These are phyloP conservation scores for Hibiscus tridactylites DNA, from an alignment of 345 rosid species.

Conservation along the genomic window DNA sequence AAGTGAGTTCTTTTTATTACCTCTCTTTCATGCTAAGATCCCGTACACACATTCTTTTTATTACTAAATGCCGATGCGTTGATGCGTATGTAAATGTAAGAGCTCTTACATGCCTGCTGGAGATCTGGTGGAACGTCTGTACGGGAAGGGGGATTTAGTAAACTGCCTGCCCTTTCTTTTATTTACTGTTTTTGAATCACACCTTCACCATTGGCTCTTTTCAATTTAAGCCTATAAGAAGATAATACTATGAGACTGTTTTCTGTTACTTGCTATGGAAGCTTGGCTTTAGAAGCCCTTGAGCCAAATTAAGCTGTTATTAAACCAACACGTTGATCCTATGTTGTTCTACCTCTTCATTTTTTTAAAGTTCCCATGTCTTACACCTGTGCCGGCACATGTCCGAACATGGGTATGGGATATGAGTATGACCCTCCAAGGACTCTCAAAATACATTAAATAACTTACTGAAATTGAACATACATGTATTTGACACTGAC, in stretches of 20 bases:
- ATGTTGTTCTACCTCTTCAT: background rate
- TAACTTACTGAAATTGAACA: background rate
- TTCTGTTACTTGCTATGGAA: background rate
- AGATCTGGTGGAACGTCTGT: background rate
- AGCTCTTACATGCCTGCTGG: background rate
- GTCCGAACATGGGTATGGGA: background rate
- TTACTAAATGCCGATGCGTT: no score
- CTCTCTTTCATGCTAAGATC: no score
- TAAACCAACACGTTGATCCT: background rate
- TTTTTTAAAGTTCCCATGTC: background rate
- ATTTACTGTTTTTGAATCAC: background rate
- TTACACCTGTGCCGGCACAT: background rate
- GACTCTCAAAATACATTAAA: background rate
- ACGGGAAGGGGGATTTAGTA: background rate
- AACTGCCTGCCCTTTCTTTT: background rate
- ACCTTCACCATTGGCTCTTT: background rate
- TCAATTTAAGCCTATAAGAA: background rate
- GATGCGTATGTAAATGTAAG: no score
- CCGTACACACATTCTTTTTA: no score
- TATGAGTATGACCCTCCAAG: background rate
- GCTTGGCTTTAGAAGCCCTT: background rate
- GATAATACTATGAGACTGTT: background rate
- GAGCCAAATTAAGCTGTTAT: background rate
- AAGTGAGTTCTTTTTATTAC: conserved; percentile 44
- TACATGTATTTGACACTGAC: background rate